Evolutionary conservation across 2,329 filamentous ascomycete genomes (phyloP).

Genomic region (Talaromyces albobiverticillius): DNA sequence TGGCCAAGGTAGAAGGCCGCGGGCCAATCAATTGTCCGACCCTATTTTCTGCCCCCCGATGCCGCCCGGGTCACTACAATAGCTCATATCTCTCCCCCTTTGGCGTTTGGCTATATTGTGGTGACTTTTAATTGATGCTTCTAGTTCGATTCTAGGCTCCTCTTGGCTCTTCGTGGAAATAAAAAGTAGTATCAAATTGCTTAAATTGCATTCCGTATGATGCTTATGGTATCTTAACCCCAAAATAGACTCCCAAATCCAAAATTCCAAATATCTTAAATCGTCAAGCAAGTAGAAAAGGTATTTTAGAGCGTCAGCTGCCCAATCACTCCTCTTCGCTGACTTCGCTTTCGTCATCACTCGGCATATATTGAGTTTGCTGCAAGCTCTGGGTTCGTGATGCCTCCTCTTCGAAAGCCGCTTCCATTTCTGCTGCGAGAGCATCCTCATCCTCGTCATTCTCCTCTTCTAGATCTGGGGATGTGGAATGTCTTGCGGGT

Average conservation of each 20-base stretch:
- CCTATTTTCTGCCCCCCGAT: background rate
- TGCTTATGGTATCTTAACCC: constrained; percentile 9
- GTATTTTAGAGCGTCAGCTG: too few species aligned
- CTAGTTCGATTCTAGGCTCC: too few species aligned
- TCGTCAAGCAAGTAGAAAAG: background rate
- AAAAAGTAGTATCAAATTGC: too few species aligned
- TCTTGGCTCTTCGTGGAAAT: too few species aligned
- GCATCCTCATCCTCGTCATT: constrained; percentile 46
- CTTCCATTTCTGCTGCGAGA: constrained; percentile 58
- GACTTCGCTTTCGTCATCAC: constrained; percentile 61
- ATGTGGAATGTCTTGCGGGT: constrained; percentile 7
- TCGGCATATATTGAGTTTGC: constrained; percentile 31
- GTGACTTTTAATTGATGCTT: too few species aligned
- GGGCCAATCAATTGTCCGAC: constrained; percentile 4
- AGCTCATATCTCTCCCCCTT: too few species aligned
- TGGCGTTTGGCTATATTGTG: too few species aligned
- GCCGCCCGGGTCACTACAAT: background rate
- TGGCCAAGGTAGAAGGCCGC: background rate
- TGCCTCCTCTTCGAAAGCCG: constrained; percentile 49
- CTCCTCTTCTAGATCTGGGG: constrained; percentile 4
- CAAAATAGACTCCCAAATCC: background rate
- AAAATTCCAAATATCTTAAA: background rate
- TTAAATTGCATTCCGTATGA: background rate
- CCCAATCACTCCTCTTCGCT: constrained; percentile 64
- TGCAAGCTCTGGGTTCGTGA: constrained; percentile 30